Base-by-base conservation (phyloP, 768 basidiomycete species). In the Russula griseocarnosa region DNA sequence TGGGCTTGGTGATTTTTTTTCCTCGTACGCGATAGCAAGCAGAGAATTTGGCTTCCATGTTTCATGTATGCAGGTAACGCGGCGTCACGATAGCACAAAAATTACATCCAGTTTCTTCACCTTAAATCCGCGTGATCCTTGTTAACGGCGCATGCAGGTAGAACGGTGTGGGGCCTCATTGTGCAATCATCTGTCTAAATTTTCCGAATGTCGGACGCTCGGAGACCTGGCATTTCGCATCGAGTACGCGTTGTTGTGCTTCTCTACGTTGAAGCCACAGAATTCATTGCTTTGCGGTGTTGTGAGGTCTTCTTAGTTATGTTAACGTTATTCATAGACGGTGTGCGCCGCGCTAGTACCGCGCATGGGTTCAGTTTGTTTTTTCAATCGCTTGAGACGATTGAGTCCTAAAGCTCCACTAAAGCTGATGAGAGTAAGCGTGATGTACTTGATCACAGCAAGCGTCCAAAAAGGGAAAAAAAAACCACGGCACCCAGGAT, bases 1-100 rank as follows among this genome's bases (percentile, higher is more conserved):
- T 16, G 3, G 46, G 11, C 42, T 47, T 30, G n/a, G 5, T 32
- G 5, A 18, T 13, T 40, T 51, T 22, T 7, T 55, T 0, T 40
- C 10, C n/a, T 47, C 57, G 28, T 46, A 58, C 62, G 32, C 53
- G 5, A 36, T 36, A 3, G 40, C 57, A n/a, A 63, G 9, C 16
- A 9, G 52, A 26, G 10, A 13, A 16, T 24, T 34, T 40, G 20
- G 50, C 34, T 40, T 40, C 38, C 46, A 34, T 26, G 28, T 52
- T 59, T 47, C 18, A 26, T 34, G 34, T 53, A 54, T 7, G 30
- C 32, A 40, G 36, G 36, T 36, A 36, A 36, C 36, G 13, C 13
- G 36, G 11, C 36, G 36, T 34, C 16, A 40, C 6, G 50, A 2
- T 30, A 5, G 52, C 32, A 10, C 30, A 58, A 62, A 69, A n/a